phyloP scores from a whole-genome alignment of 495 filamentous ascomycete genomes.

The Lasiosphaeris hirsuta region DNA sequence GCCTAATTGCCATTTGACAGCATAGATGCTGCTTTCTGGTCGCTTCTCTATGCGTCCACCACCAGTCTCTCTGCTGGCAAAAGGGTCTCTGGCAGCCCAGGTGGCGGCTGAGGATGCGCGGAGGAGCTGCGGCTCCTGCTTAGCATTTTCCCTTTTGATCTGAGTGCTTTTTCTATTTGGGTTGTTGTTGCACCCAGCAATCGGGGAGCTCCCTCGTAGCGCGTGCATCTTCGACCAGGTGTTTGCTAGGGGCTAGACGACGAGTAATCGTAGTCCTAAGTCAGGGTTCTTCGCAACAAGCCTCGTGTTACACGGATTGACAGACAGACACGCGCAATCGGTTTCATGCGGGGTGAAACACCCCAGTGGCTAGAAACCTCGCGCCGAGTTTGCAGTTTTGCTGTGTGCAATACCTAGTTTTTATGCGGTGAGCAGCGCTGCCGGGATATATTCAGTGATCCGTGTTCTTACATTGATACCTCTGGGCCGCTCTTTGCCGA shows the following conservation, averaged over 20 bases:
- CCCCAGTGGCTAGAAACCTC: background rate
- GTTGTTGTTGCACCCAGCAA: conserved; percentile 6
- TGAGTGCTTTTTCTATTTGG: conserved; percentile 9
- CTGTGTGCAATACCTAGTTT: background rate
- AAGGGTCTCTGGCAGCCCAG: background rate
- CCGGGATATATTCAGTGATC: too few species aligned
- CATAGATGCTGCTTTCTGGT: background rate
- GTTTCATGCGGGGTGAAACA: too few species aligned
- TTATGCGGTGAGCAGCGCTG: too few species aligned
- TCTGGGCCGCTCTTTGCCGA: too few species aligned
- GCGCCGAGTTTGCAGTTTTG: background rate
- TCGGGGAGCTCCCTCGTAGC: conserved; percentile 6
- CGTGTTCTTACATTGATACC: too few species aligned
- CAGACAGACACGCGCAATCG: too few species aligned
- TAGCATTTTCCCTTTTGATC: conserved; percentile 9
- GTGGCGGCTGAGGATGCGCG: background rate
- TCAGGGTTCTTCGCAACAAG: background rate
- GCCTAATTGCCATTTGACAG: too few species aligned
- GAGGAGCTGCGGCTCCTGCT: conserved; percentile 8
- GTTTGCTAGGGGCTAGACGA: background rate
- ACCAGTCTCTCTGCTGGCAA: too few species aligned
- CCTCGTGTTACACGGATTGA: too few species aligned
- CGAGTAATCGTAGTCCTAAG: background rate
- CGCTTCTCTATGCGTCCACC: background rate
- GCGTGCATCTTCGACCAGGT: conserved; percentile 1